Conservation (phyloP, 192 early-diverging fungal species). For the Phycomyces nitens region DNA sequence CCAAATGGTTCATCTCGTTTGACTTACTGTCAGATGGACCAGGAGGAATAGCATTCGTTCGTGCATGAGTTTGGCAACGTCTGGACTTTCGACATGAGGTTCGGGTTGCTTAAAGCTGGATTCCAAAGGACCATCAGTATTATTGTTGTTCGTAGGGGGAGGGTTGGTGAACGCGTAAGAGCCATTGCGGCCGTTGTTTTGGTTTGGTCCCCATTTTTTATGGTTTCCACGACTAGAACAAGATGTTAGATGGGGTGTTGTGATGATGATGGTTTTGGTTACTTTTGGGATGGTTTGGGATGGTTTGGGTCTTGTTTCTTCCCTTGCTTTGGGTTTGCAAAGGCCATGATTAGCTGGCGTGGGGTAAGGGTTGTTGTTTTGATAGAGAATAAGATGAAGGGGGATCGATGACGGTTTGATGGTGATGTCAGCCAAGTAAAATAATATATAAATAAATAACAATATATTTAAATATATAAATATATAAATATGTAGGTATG, state of each 20-base stretch:
- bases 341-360: background rate
- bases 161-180: background rate
- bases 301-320: slow-evolving; percentile 1
- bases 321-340: background rate
- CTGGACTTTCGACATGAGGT: slow-evolving; percentile 7
- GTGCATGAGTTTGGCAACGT: slow-evolving; percentile 47
- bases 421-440: too few species aligned
- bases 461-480: too few species aligned
- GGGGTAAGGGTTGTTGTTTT: background rate
- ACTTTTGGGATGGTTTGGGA: background rate
- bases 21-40: slow-evolving; percentile 62
- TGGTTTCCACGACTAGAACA: slow-evolving; percentile 7
- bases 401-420: background rate
- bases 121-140: background rate
- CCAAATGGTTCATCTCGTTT: background rate
- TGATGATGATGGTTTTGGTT: background rate
- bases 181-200: background rate
- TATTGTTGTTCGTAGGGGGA: too few species aligned
- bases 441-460: too few species aligned
- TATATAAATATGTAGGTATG: too few species aligned
- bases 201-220: slow-evolving; percentile 3
- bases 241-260: background rate
- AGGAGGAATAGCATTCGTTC: slow-evolving; percentile 64
- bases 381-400: background rate
- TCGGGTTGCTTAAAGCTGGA: background rate